These are phyloP conservation scores for Yamadazyma siamensis DNA, from an alignment of 1,139 yeast genomes.

Conservation along the genomic window DNA sequence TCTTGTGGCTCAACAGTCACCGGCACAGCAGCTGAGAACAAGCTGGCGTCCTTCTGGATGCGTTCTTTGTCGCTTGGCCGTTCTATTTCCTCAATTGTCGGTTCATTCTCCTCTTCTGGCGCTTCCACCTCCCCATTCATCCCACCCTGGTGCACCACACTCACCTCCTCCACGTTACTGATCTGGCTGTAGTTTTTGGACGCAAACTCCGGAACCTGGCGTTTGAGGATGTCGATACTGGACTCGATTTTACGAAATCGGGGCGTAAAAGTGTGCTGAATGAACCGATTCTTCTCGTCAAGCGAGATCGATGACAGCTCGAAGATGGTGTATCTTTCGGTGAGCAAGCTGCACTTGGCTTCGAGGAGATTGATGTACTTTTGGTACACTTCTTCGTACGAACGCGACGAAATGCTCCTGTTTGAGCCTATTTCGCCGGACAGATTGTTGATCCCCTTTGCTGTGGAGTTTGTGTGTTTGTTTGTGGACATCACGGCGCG, in stretches of 20 bases:
- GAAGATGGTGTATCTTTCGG: slow-evolving; percentile 24
- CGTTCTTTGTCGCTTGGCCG: too few species aligned
- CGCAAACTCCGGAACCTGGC: slow-evolving; percentile 3
- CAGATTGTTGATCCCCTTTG: slow-evolving; percentile 2
- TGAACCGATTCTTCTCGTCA: slow-evolving; percentile 29
- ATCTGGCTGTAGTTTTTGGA: slow-evolving; percentile 4
- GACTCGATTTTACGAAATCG: slow-evolving; percentile 12
- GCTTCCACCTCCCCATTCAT: too few species aligned
- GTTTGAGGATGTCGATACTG: slow-evolving; percentile 2
- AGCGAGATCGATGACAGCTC: slow-evolving; percentile 36
- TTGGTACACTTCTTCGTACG: too few species aligned
- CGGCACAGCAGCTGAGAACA: too few species aligned
- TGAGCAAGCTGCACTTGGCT: slow-evolving; percentile 21
- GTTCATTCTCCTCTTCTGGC: too few species aligned
- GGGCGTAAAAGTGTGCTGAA: slow-evolving; percentile 19
- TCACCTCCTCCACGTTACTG: slow-evolving; percentile 2
- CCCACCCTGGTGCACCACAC: too few species aligned
- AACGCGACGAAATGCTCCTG: neutral
- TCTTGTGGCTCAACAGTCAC: too few species aligned
- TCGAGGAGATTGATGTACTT: slow-evolving; percentile 12
- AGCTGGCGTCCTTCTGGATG: too few species aligned
- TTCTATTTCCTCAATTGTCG: too few species aligned
- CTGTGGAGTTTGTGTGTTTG: neutral
- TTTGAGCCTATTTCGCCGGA: too few species aligned
- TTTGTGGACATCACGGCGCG: too few species aligned